These are phyloP conservation scores for Beauveria caledonica DNA, from an alignment of 2,329 filamentous ascomycete species.

Conservation along the genomic window DNA sequence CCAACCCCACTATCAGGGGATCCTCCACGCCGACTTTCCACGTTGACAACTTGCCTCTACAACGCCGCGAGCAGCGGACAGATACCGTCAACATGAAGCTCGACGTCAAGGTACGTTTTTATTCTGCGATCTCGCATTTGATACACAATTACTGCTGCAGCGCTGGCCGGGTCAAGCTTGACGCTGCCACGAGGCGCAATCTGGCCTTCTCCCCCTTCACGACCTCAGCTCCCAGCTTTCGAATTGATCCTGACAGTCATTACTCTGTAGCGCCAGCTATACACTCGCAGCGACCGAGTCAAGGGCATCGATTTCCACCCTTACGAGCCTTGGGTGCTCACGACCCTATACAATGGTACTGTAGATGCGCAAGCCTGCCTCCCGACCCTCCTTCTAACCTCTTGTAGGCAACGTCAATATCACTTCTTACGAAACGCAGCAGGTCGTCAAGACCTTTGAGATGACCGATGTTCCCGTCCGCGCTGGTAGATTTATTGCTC, in stretches of 20 bases:
- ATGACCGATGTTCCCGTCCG: slow-evolving; percentile 96
- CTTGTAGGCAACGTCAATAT: slow-evolving; percentile 93
- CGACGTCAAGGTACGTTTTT: slow-evolving; percentile 32
- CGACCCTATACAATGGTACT: slow-evolving; percentile 90
- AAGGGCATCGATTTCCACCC: slow-evolving; percentile 97
- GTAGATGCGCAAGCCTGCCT: not conserved
- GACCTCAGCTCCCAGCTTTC: not conserved
- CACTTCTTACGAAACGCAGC: slow-evolving; percentile 95
- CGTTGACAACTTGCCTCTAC: slow-evolving; percentile 7
- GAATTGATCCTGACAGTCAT: not conserved
- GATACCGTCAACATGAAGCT: slow-evolving; percentile 30
- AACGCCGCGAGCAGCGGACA: slow-evolving; percentile 12
- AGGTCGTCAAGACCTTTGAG: slow-evolving; percentile 98
- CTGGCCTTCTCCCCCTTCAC: slow-evolving; percentile 8
- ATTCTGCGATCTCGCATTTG: not conserved
- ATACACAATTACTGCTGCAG: not conserved
- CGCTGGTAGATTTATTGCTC: slow-evolving; percentile 89
- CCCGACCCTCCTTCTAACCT: not conserved
- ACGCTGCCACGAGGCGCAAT: slow-evolving; percentile 1
- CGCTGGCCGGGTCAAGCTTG: not conserved
- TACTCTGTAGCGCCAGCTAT: slow-evolving; percentile 32
- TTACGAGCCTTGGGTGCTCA: slow-evolving; percentile 92
- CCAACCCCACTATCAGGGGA: slow-evolving; percentile 14
- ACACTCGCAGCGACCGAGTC: slow-evolving; percentile 84
- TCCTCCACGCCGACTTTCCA: slow-evolving; percentile 12